Evolutionary conservation across 345 rosid species (phyloP).

Genomic region (Bruguiera sexangula): DNA sequence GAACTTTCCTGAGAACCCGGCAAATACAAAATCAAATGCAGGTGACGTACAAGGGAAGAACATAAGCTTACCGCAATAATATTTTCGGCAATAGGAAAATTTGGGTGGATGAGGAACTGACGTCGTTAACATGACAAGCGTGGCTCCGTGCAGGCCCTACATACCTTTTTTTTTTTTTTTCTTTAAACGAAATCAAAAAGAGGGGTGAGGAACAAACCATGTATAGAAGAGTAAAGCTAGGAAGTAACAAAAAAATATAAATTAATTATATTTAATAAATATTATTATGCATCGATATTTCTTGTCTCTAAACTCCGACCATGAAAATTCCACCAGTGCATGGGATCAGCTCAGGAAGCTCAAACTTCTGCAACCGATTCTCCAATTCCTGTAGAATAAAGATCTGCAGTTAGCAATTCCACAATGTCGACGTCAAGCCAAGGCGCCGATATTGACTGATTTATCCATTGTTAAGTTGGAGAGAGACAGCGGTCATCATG

Average conservation of each 20-base stretch:
- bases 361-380: conserved; percentile 60
- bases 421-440: too few species aligned
- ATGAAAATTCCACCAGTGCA: conserved; percentile 76
- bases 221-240: conserved; percentile 35
- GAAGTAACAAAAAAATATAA: too few species aligned
- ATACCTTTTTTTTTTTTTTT: too few species aligned
- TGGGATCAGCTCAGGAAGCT: conserved; percentile 76
- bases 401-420: not conserved
- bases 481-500: not conserved
- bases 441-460: too few species aligned
- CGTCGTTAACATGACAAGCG: too few species aligned
- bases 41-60: conserved; percentile 18
- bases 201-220: conserved; percentile 44
- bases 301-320: conserved; percentile 80
- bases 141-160: too few species aligned
- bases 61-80: conserved; percentile 4
- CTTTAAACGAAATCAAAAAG: too few species aligned
- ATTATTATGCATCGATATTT: conserved; percentile 6
- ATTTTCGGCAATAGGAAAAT: too few species aligned
- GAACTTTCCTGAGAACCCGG: conserved; percentile 49
- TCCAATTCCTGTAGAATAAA: conserved; percentile 47
- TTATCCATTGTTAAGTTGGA: too few species aligned
- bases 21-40: conserved; percentile 39
- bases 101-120: too few species aligned
- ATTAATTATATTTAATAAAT: conserved; percentile 23